Evolutionary conservation across 192 early-diverging fungal species (phyloP).

Genomic region (Haplosporangium gracile): DNA sequence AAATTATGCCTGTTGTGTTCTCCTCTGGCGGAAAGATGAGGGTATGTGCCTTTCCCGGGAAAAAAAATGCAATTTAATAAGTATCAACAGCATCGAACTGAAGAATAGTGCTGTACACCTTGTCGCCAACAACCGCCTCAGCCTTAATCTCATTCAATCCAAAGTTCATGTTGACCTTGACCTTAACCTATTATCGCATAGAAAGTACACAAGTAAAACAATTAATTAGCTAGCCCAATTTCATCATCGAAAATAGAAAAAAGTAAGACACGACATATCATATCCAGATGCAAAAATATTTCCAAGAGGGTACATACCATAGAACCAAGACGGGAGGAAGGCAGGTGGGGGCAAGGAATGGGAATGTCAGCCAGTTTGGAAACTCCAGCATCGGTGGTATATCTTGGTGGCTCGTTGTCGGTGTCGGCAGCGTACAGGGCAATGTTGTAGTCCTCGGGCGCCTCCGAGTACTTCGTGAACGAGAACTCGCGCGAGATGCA

Average conservation of each 20-base stretch:
- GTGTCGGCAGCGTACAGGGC: constrained; percentile 58
- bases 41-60: background rate
- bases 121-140: constrained; percentile 59
- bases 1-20: no score
- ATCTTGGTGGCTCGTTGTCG: constrained; percentile 44
- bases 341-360: constrained; percentile 47
- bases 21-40: no score
- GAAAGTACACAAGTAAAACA: background rate
- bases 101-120: constrained; percentile 57
- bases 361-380: constrained; percentile 58
- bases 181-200: constrained; percentile 42
- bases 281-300: background rate
- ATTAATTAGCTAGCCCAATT: background rate
- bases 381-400: constrained; percentile 57
- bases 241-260: background rate
- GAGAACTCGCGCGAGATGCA: constrained; percentile 55
- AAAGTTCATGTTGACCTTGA: constrained; percentile 66
- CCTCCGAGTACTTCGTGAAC: constrained; percentile 56
- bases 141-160: constrained; percentile 66
- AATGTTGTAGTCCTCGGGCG: constrained; percentile 51
- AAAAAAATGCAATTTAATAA: constrained; percentile 13
- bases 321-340: constrained; percentile 38
- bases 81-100: constrained; percentile 53
- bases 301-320: constrained; percentile 8
- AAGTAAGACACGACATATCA: background rate